Evolutionary conservation across 768 basidiomycete genomes (phyloP).

Genomic region (Steccherinum ochraceum): DNA sequence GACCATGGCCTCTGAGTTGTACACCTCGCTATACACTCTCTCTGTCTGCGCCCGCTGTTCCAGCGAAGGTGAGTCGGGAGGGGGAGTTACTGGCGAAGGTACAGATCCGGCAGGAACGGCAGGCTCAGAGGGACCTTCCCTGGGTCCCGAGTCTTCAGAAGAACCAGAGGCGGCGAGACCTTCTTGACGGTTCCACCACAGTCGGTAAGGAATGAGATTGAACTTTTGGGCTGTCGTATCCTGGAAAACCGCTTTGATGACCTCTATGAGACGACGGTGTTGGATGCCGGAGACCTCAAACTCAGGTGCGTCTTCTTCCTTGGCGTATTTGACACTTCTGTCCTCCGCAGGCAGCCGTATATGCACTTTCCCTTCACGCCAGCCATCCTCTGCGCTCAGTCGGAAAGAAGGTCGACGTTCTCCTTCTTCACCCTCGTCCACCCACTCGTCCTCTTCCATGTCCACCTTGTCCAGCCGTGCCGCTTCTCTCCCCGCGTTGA

Average conservation of each 20-base stretch:
- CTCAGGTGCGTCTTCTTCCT: slow-evolving; percentile 22
- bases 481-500: slow-evolving; percentile 12
- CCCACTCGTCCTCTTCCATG: background rate
- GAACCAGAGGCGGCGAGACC: background rate
- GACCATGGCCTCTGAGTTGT: slow-evolving; percentile 9
- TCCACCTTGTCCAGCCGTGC: slow-evolving; percentile 7
- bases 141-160: background rate
- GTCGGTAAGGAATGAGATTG: slow-evolving; percentile 5
- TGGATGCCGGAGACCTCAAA: slow-evolving; percentile 24
- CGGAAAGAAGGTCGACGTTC: too few species aligned
- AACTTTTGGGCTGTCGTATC: background rate
- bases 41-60: too few species aligned
- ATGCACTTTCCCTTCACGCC: slow-evolving; percentile 12
- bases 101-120: too few species aligned
- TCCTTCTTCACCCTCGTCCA: too few species aligned
- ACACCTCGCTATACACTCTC: slow-evolving; percentile 12
- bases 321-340: background rate
- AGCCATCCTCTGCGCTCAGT: slow-evolving; percentile 14
- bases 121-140: too few species aligned
- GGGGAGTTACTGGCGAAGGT: background rate
- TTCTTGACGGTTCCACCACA: background rate
- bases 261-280: slow-evolving; percentile 19
- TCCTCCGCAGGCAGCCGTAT: slow-evolving; percentile 19
- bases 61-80: too few species aligned
- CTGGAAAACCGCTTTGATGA: slow-evolving; percentile 18